These are phyloP conservation scores for Echeveria elegans DNA, from an alignment of 164 flowering plant species.

Conservation along the genomic window DNA sequence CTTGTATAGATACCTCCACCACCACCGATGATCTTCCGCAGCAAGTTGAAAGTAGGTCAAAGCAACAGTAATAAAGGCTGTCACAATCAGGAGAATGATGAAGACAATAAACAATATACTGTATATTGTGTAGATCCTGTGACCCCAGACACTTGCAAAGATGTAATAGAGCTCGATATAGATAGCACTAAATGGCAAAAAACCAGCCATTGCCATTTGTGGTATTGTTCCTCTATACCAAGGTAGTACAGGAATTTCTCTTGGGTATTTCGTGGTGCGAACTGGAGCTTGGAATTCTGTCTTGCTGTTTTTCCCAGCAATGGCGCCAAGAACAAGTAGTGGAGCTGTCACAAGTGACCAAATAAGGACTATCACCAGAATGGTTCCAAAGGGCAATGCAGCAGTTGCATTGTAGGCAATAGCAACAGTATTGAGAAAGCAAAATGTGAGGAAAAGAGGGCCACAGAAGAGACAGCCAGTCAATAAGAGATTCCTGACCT, in stretches of 20 bases:
- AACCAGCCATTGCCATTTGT: slow-evolving; percentile 10
- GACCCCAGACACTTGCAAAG: slow-evolving; percentile 8
- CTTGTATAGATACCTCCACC: slow-evolving; percentile 6
- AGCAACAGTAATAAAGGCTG: slow-evolving; percentile 7
- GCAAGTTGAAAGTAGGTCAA: slow-evolving; percentile 7
- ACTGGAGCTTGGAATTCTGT: slow-evolving; percentile 9
- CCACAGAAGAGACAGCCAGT: slow-evolving; percentile 9
- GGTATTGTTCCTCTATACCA: slow-evolving; percentile 6
- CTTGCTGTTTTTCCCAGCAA: slow-evolving; percentile 9
- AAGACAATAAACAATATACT: no score
- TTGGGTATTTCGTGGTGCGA: slow-evolving; percentile 6
- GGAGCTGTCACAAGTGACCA: slow-evolving; percentile 8
- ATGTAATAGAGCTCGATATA: slow-evolving; percentile 8
- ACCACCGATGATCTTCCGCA: slow-evolving; percentile 7
- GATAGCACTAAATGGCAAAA: slow-evolving; percentile 10
- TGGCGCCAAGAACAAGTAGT: slow-evolving; percentile 5
- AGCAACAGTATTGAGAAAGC: slow-evolving; percentile 8
- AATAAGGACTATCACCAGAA: slow-evolving; percentile 5
- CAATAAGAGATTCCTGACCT: slow-evolving; percentile 9
- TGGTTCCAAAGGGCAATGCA: slow-evolving; percentile 6
- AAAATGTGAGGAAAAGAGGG: slow-evolving; percentile 9
- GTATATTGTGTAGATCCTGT: slow-evolving; percentile 9
- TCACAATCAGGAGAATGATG: slow-evolving; percentile 9
- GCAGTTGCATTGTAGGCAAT: slow-evolving; percentile 8
- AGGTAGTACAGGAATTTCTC: slow-evolving; percentile 4